Conservation (phyloP, 2,329 filamentous ascomycete species). For the Exophiala phaeomuriformis region DNA sequence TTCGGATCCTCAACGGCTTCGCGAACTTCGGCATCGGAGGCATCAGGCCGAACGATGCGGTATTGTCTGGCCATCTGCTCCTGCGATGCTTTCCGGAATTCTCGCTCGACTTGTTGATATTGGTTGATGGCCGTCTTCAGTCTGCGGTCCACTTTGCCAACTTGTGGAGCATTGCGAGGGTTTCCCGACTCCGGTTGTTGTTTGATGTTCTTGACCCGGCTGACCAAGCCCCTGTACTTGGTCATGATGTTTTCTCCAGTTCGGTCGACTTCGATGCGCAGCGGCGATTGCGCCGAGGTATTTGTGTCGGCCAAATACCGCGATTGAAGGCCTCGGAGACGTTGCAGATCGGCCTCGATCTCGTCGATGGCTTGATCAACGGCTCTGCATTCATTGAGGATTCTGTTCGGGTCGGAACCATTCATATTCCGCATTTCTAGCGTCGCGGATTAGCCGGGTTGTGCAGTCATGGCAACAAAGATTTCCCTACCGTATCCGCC, state of each 20-base stretch:
- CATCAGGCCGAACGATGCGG: slow-evolving; percentile 77
- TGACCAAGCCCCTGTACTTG: slow-evolving; percentile 69
- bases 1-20: slow-evolving; percentile 65
- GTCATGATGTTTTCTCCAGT: slow-evolving; percentile 75
- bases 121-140: slow-evolving; percentile 73
- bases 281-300: slow-evolving; percentile 57
- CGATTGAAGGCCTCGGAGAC: slow-evolving; percentile 64
- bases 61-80: slow-evolving; percentile 86
- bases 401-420: slow-evolving; percentile 58
- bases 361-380: slow-evolving; percentile 70
- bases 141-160: slow-evolving; percentile 70
- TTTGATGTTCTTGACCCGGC: slow-evolving; percentile 76
- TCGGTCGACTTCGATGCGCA: slow-evolving; percentile 62
- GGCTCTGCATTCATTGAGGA: slow-evolving; percentile 76
- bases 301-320: slow-evolving; percentile 70
- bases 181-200: slow-evolving; percentile 66
- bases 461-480: background rate
- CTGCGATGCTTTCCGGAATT: slow-evolving; percentile 71
- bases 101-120: slow-evolving; percentile 72
- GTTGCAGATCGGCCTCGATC: slow-evolving; percentile 64
- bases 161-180: slow-evolving; percentile 68
- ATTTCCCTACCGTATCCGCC: slow-evolving; percentile 38
- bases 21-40: slow-evolving; percentile 67
- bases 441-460: slow-evolving; percentile 8
- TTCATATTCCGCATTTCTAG: slow-evolving; percentile 40